These are phyloP conservation scores for Saturnispora gosingensis DNA, from an alignment of 805 yeast genomes.

Conservation along the genomic window DNA sequence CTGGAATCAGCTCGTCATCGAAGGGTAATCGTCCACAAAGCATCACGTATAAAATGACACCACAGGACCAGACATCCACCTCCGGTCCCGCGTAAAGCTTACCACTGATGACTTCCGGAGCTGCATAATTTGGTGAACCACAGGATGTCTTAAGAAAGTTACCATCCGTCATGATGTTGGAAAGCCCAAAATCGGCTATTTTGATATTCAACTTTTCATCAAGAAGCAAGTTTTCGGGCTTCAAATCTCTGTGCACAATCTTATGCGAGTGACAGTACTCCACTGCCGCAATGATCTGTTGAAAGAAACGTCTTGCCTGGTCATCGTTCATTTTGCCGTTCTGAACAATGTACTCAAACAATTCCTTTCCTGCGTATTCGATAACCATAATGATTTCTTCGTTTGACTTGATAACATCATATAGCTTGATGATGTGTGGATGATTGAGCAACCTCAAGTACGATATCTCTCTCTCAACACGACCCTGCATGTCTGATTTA, in stretches of 20 bases:
- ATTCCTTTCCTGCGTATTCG: slow-evolving; percentile 93
- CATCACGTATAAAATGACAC: slow-evolving; percentile 92
- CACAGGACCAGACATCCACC: slow-evolving; percentile 97
- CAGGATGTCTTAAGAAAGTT: slow-evolving; percentile 90
- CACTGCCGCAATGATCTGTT: slow-evolving; percentile 92
- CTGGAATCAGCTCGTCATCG: slow-evolving; percentile 94
- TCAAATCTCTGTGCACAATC: slow-evolving; percentile 92
- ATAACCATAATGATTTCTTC: slow-evolving; percentile 97
- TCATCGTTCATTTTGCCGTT: slow-evolving; percentile 86
- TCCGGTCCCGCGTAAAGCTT: slow-evolving; percentile 96
- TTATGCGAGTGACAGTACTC: slow-evolving; percentile 95
- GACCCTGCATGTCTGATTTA: slow-evolving; percentile 93
- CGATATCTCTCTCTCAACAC: slow-evolving; percentile 90
- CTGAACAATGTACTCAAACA: slow-evolving; percentile 92
- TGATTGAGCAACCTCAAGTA: slow-evolving; percentile 82
- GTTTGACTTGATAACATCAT: slow-evolving; percentile 89
- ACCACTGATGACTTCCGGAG: slow-evolving; percentile 94
- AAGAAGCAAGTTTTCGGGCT: slow-evolving; percentile 84
- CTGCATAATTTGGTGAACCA: slow-evolving; percentile 96
- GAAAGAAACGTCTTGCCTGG: slow-evolving; percentile 89
- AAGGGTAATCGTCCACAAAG: slow-evolving; percentile 91
- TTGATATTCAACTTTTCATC: slow-evolving; percentile 89
- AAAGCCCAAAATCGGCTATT: slow-evolving; percentile 92
- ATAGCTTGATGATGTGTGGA: slow-evolving; percentile 91
- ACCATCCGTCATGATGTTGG: slow-evolving; percentile 96